Conservation (phyloP, 1,139 yeast species). For the Sugiyamaella xylanicola region DNA sequence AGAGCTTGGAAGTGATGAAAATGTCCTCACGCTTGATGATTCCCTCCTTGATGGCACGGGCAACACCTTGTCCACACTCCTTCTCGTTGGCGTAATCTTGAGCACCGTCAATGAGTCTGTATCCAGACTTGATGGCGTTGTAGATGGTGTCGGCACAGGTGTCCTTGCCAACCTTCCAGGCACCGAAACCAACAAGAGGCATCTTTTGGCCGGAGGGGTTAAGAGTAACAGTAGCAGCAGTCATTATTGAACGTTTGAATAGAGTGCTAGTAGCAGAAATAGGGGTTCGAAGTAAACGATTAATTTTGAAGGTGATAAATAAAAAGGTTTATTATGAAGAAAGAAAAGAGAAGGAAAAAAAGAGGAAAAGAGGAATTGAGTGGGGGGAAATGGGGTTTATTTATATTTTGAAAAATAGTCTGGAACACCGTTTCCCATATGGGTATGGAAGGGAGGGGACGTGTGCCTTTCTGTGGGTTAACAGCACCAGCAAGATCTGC, state of each 20-base stretch:
- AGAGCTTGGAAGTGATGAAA: slow-evolving; percentile 48
- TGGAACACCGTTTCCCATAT: no score
- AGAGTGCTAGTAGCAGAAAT: slow-evolving; percentile 2
- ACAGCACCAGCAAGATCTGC: no score
- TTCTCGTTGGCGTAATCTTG: slow-evolving; percentile 47
- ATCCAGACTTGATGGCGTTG: slow-evolving; percentile 49
- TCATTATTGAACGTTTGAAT: slow-evolving; percentile 21
- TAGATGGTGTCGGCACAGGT: slow-evolving; percentile 49
- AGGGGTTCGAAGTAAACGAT: slow-evolving; percentile 14
- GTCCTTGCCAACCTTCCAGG: slow-evolving; percentile 49
- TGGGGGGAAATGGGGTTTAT: slow-evolving; percentile 15
- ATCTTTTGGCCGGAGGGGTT: slow-evolving; percentile 45
- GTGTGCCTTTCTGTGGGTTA: neutral
- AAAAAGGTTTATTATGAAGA: neutral
- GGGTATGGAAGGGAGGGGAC: slow-evolving; percentile 1
- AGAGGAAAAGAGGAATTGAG: slow-evolving; percentile 4
- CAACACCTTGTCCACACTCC: slow-evolving; percentile 47
- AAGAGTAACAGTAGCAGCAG: slow-evolving; percentile 32
- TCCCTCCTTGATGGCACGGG: slow-evolving; percentile 45
- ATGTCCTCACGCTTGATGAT: slow-evolving; percentile 46
- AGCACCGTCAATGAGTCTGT: slow-evolving; percentile 50
- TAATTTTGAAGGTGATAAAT: slow-evolving; percentile 18
- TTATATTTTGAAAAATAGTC: slow-evolving; percentile 14
- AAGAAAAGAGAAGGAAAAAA: neutral
- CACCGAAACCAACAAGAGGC: slow-evolving; percentile 55